Base-by-base conservation (phyloP, 805 yeast genomes). In the Hanseniaspora pseudoguilliermondii region DNA sequence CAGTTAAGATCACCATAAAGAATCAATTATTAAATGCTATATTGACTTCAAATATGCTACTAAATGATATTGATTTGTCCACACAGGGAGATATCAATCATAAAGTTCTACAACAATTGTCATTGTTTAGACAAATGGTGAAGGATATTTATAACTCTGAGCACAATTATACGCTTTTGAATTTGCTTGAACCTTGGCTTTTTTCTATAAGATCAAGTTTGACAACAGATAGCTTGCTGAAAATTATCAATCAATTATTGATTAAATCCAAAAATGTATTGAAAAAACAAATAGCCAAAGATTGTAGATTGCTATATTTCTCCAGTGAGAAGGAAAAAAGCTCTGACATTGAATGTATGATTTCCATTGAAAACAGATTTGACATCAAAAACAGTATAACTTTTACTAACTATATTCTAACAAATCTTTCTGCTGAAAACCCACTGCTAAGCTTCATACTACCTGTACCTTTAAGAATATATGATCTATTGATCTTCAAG, bases 121-220 rank as follows among this genome's bases (percentile, higher is more conserved):
- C 74, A 10, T 84, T 84, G 1, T 73, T 93, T 56, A 78, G 95
- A 64, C 67, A 75, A 8, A 72, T 93, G 77, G 84, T 93, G 13
- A 87, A 84, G 63, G 81, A 76, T 35, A 88, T 96, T 96, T 91
- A 97, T 96, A 95, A 88, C 63, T 84, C 82, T 63, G 97, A 96
- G 0, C 69, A 86, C 55, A 72, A 73, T 21, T 46, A 47, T n/a
- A 80, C 79, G 10, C 77, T 78, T 10, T 86, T 96, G 0, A 76
- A 66, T 61, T 70, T 93, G 25, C 90, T 84, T 67, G 95, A 88
- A 66, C 80, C 86, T 32, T 75, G 84, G 1, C 73, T 93, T 62
- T 86, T 85, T 61, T 86, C 89, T 62, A 96, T 91, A 65, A 83
- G 91, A 20, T 93, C 88, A 64, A 90, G 86, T 62, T 71, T 93